Evolutionary conservation across 495 filamentous ascomycete species (phyloP).

Genomic region (Pseudomonodictys pantanalensis): DNA sequence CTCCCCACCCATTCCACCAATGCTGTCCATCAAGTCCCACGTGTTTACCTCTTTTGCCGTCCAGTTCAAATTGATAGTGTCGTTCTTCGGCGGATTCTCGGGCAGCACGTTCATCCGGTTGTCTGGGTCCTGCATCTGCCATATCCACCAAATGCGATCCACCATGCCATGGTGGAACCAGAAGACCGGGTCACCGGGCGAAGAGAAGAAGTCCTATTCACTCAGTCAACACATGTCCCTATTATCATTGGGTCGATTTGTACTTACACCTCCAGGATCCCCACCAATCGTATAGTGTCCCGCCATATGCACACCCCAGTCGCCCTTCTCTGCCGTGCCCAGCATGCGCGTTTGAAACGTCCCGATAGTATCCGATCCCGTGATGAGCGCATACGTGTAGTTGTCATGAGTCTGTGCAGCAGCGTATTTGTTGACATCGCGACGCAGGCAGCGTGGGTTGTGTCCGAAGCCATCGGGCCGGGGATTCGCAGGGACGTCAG

Average conservation of each 20-base stretch:
- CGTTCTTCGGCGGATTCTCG: conserved; percentile 14
- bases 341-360: conserved; percentile 39
- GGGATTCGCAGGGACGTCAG: conserved; percentile 19
- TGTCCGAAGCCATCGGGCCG: conserved; percentile 19
- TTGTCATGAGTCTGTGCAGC: conserved; percentile 1
- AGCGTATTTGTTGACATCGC: conserved; percentile 22
- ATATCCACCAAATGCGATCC: conserved; percentile 68
- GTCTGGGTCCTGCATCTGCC: conserved; percentile 52
- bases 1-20: conserved; percentile 20
- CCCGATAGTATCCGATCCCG: background rate
- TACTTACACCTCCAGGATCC: conserved; percentile 38
- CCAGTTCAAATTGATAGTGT: conserved; percentile 25
- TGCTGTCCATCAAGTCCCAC: conserved; percentile 16
- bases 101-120: conserved; percentile 25
- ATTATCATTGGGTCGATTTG: no score
- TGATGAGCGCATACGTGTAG: conserved; percentile 27
- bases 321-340: conserved; percentile 44
- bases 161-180: conserved; percentile 49
- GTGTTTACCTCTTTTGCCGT: conserved; percentile 3
- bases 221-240: no score
- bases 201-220: conserved; percentile 31
- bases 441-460: conserved; percentile 26
- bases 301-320: conserved; percentile 30
- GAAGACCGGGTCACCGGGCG: conserved; percentile 31
- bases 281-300: conserved; percentile 30